Conservation (phyloP, 1,284 basidiomycete genomes). For the Sporisorium iseilematis-ciliati region DNA sequence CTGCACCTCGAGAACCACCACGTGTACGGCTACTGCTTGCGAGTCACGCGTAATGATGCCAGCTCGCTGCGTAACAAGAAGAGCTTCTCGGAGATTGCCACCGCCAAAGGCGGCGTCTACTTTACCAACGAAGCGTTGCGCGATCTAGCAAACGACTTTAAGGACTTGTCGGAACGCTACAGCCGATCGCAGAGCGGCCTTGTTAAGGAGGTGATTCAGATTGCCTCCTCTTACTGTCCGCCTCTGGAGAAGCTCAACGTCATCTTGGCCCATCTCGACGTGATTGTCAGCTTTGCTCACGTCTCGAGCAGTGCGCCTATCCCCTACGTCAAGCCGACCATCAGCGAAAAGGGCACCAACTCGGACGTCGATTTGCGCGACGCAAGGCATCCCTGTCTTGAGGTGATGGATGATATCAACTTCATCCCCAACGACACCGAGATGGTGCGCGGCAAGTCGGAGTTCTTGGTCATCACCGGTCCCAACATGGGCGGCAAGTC, state of each 20-base stretch:
- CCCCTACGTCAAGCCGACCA: conserved; percentile 84
- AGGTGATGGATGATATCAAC: conserved; percentile 92
- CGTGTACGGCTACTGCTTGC: conserved; percentile 91
- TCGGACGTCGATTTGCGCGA: conserved; percentile 52
- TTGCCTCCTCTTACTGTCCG: conserved; percentile 84
- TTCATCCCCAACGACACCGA: conserved; percentile 96
- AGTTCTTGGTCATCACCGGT: conserved; percentile 87
- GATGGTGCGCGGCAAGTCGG: conserved; percentile 82
- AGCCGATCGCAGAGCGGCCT: conserved; percentile 81
- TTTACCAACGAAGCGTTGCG: conserved; percentile 89
- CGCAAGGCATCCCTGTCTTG: conserved; percentile 89
- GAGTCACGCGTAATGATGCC: conserved; percentile 83
- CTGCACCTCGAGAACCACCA: conserved; percentile 93
- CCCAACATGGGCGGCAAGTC: conserved; percentile 59
- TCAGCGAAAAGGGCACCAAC: conserved; percentile 52
- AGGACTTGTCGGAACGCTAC: conserved; percentile 80
- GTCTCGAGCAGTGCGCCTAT: conserved; percentile 88
- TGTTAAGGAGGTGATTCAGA: conserved; percentile 92
- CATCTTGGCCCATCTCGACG: conserved; percentile 89
- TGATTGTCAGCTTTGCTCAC: conserved; percentile 88
- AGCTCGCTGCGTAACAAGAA: conserved; percentile 79
- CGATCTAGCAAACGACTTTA: conserved; percentile 80
- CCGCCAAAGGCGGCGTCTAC: conserved; percentile 86
- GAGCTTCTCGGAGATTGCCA: conserved; percentile 85
- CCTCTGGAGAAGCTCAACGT: conserved; percentile 90